These are phyloP conservation scores for Exophiala dermatitidis DNA, from an alignment of 2,329 filamentous ascomycete species.

Conservation along the genomic window DNA sequence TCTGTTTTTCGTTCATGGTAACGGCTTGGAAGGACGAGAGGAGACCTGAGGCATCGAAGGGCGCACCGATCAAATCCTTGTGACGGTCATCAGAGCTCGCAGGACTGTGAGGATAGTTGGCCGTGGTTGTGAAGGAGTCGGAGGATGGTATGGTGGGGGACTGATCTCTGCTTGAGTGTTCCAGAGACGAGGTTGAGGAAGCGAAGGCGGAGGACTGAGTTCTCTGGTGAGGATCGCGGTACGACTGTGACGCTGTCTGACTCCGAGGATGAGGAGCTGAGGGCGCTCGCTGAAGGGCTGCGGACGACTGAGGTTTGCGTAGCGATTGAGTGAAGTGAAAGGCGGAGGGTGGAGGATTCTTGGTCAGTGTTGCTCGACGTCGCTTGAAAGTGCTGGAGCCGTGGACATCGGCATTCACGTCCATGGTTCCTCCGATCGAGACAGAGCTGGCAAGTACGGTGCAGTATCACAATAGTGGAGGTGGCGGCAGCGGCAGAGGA, in stretches of 20 bases:
- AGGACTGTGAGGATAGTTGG: conserved; percentile 31
- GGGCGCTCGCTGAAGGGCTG: conserved; percentile 41
- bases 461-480: not conserved
- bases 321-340: conserved; percentile 33
- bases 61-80: conserved; percentile 40
- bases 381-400: conserved; percentile 17
- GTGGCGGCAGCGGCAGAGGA: not conserved
- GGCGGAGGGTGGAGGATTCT: conserved; percentile 38
- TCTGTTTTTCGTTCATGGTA: conserved; percentile 11
- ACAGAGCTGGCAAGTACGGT: conserved; percentile 7
- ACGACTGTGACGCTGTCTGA: conserved; percentile 29
- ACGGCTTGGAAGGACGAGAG: conserved; percentile 27
- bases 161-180: conserved; percentile 36
- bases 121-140: conserved; percentile 31
- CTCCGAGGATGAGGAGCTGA: conserved; percentile 40
- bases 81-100: conserved; percentile 26
- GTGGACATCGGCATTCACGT: conserved; percentile 19
- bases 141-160: conserved; percentile 34
- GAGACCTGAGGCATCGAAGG: conserved; percentile 41
- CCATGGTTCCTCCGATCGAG: not conserved
- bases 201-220: conserved; percentile 42
- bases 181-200: conserved; percentile 44
- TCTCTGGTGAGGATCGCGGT: conserved; percentile 33
- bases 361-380: conserved; percentile 28
- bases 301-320: conserved; percentile 39